Base-by-base conservation (phyloP, 805 yeast genomes). In the Pichia scutulata region DNA sequence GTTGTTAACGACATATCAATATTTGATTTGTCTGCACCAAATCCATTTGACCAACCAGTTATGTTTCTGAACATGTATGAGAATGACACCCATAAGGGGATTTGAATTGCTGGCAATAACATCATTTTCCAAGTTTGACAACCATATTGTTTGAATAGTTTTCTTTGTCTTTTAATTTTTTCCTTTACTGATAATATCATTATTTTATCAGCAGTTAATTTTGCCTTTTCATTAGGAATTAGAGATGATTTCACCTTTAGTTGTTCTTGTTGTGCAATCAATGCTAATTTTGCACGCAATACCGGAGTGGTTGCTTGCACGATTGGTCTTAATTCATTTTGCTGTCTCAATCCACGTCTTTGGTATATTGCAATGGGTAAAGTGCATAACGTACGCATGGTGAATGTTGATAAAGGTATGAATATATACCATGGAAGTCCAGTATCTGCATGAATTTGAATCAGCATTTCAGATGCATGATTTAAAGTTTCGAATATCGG, bases 21-120 rank as follows among this genome's bases (percentile, higher is more conserved):
- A 22, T 43, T 46, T 0, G 82, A 76, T 41, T 67, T 70, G 42
- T 70, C 67, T 21, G 74, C 60, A 33, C 37, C 37, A 16, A 33
- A 33, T 42, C 64, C 36, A 21, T 56, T 55, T 6, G 72, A 62
- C 83, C 83, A 78, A 1, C 95, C 96, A 41, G 90, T 82, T 53
- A 89, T 68, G 43, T 81, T 77, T 55, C 97, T 74, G 57, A 89
- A 76, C 1, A 89, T 82, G 56, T 83, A 71, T 13, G 93, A 84
- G 74, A 90, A 72, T 2, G 84, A 72, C 2, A 89, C 74, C 95
- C 97, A 90, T 7, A 90, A 64, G 0, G 98, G 98, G 21, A 92
- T 74, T 62, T 90, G 98, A 18, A 87, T 78, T 0, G 81, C 68
- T 1, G 97, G 97, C 39, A 89, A 70, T 4, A 86, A 58, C 50